Evolutionary conservation across 495 filamentous ascomycete genomes (phyloP).

Genomic region (Platismatia glauca): DNA sequence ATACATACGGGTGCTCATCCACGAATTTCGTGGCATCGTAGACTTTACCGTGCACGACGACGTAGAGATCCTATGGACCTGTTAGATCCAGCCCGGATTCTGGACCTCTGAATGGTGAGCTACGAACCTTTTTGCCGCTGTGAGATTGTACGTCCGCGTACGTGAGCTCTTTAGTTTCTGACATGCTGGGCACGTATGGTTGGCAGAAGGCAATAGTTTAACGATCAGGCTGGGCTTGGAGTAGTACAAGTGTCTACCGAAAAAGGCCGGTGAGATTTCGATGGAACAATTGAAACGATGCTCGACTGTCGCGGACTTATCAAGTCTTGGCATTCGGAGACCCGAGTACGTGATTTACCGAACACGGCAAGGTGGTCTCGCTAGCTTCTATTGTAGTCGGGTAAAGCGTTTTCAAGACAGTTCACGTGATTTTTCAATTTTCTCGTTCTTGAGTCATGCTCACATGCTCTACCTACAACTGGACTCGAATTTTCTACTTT

Average conservation of each 20-base stretch:
- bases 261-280: not conserved
- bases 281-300: not conserved
- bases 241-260: not conserved
- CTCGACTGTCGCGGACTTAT: constrained; percentile 9
- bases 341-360: too few relatives aligned
- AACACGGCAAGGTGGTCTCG: too few relatives aligned
- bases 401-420: too few relatives aligned
- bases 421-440: too few relatives aligned
- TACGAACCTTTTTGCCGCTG: constrained; percentile 68
- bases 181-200: constrained; percentile 46
- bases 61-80: constrained; percentile 55
- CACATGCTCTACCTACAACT: too few relatives aligned
- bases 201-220: not conserved
- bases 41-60: constrained; percentile 93
- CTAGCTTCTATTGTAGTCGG: too few relatives aligned
- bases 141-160: constrained; percentile 79
- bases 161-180: constrained; percentile 61
- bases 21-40: constrained; percentile 84
- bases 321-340: constrained; percentile 4
- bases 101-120: not conserved
- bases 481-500: too few relatives aligned
- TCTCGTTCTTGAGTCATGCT: too few relatives aligned
- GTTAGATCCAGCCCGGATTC: not conserved
- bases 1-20: constrained; percentile 97
- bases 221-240: not conserved